phyloP scores from a whole-genome alignment of 768 basidiomycete genomes.

The Trametes cinnabarina region DNA sequence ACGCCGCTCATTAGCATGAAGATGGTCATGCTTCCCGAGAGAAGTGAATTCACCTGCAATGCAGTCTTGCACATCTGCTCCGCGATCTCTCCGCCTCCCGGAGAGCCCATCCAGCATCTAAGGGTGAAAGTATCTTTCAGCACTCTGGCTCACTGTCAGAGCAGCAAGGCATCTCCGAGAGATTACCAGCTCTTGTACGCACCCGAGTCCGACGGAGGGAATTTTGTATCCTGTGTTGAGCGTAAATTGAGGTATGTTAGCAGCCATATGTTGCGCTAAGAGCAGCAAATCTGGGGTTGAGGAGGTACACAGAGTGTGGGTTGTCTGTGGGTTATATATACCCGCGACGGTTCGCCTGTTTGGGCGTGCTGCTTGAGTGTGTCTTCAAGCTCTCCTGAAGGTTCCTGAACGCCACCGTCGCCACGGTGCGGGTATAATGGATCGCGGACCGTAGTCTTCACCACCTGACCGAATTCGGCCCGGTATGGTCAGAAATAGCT shows the following conservation, averaged over 20 bases:
- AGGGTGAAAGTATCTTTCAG: too few relatives aligned
- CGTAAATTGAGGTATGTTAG: slow-evolving; percentile 31
- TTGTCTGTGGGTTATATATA: too few relatives aligned
- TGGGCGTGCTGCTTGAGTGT: too few relatives aligned
- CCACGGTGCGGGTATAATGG: background rate
- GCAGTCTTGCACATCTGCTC: slow-evolving; percentile 36
- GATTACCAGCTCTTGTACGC: too few relatives aligned
- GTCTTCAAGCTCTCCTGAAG: background rate
- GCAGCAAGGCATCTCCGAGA: too few relatives aligned
- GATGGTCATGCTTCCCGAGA: background rate
- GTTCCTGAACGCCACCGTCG: background rate
- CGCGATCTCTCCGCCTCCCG: slow-evolving; percentile 51
- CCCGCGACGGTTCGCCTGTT: too few relatives aligned
- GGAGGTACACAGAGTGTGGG: too few relatives aligned
- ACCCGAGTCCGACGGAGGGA: slow-evolving; percentile 69
- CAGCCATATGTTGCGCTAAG: too few relatives aligned
- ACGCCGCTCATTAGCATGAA: slow-evolving; percentile 62
- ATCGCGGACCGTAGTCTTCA: background rate
- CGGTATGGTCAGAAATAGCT: background rate
- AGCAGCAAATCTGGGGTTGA: too few relatives aligned
- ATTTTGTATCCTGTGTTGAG: slow-evolving; percentile 81
- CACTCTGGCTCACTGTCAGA: too few relatives aligned
- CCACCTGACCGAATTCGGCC: background rate
- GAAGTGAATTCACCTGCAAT: slow-evolving; percentile 14
- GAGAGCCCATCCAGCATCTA: slow-evolving; percentile 75